Evolutionary conservation across 805 yeast species (phyloP).

Genomic region (Ogataea parapolymorpha): DNA sequence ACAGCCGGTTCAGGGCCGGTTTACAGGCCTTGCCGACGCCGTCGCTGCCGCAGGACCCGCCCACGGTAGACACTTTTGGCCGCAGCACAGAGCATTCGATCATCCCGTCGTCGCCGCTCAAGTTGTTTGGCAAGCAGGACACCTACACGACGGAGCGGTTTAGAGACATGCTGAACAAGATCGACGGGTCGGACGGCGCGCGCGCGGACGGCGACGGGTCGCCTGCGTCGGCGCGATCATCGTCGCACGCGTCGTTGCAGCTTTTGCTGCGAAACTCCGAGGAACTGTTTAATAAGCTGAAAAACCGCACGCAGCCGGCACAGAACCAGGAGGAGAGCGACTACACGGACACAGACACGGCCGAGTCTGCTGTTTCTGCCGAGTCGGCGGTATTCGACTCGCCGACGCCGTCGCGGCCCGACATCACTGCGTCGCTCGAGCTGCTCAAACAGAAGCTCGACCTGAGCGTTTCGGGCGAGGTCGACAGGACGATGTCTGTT

Average conservation of each 20-base stretch:
- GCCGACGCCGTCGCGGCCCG: constrained; percentile 16
- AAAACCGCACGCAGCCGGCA: constrained; percentile 17
- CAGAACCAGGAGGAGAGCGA: constrained; percentile 10
- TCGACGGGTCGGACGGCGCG: constrained; percentile 18
- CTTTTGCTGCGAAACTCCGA: constrained; percentile 25
- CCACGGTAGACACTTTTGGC: constrained; percentile 32
- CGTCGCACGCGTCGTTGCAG: constrained; percentile 20
- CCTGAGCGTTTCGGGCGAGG: constrained; percentile 9
- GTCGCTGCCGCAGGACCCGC: constrained; percentile 17
- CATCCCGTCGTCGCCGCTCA: constrained; percentile 30
- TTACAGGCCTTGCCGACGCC: constrained; percentile 17
- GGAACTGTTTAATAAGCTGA: constrained; percentile 25
- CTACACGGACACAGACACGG: constrained; percentile 20
- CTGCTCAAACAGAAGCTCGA: constrained; percentile 17
- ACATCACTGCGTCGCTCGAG: constrained; percentile 22
- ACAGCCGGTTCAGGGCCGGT: constrained; percentile 20
- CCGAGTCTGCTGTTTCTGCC: too few species aligned
- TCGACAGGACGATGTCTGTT: constrained; percentile 16
- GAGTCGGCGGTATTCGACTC: constrained; percentile 10
- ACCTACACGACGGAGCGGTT: constrained; percentile 31
- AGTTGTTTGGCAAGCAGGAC: constrained; percentile 30
- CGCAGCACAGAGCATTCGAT: constrained; percentile 24
- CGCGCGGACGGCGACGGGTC: constrained; percentile 22
- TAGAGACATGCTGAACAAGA: constrained; percentile 24
- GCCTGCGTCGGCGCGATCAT: constrained; percentile 17